A percentile compares a stretch with the other conserved stretches of the same genome.
Conservation (phyloP, 768 basidiomycete species). For the Polyporus arcularius region DNA sequence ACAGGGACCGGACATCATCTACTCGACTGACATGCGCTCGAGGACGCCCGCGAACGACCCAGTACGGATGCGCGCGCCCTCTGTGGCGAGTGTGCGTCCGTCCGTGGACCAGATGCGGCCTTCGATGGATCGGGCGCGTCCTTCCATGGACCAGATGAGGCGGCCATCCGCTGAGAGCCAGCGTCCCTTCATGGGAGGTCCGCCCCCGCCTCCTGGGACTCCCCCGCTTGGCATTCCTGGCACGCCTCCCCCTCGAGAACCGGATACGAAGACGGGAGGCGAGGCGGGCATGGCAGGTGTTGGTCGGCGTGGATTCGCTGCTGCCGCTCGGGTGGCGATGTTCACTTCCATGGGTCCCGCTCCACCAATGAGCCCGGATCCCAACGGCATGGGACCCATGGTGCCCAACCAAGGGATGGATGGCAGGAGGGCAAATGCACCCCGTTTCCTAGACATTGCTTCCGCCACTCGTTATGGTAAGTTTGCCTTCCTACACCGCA, state of each 20-base stretch:
- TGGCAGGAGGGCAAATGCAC: slow-evolving; percentile 32
- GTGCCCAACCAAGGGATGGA: slow-evolving; percentile 30
- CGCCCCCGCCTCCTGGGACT: slow-evolving; percentile 2
- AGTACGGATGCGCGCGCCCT: slow-evolving; percentile 20
- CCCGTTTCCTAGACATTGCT: slow-evolving; percentile 32
- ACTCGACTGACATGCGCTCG: slow-evolving; percentile 17
- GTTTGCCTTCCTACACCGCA: background rate
- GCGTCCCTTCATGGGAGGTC: slow-evolving; percentile 15
- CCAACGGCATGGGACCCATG: slow-evolving; percentile 1
- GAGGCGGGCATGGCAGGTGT: slow-evolving; percentile 91
- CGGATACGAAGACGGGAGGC: slow-evolving; percentile 75
- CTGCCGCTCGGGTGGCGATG: slow-evolving; percentile 69
- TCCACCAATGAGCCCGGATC: slow-evolving; percentile 8
- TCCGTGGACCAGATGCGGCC: slow-evolving; percentile 21
- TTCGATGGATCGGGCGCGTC: slow-evolving; percentile 19
- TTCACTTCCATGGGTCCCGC: slow-evolving; percentile 29
- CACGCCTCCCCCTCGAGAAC: slow-evolving; percentile 27
- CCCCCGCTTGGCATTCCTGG: slow-evolving; percentile 6
- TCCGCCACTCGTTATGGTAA: slow-evolving; percentile 28
- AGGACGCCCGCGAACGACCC: slow-evolving; percentile 11
- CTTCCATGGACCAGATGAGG: slow-evolving; percentile 16
- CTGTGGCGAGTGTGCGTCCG: slow-evolving; percentile 27
- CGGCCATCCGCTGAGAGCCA: slow-evolving; percentile 5
- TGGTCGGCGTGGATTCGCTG: slow-evolving; percentile 78
- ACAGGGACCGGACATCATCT: slow-evolving; percentile 19